A percentile compares a stretch with the other conserved stretches of the same genome.
phyloP scores from a whole-genome alignment of 2,329 filamentous ascomycete genomes.

The Fusarium drepaniforme region DNA sequence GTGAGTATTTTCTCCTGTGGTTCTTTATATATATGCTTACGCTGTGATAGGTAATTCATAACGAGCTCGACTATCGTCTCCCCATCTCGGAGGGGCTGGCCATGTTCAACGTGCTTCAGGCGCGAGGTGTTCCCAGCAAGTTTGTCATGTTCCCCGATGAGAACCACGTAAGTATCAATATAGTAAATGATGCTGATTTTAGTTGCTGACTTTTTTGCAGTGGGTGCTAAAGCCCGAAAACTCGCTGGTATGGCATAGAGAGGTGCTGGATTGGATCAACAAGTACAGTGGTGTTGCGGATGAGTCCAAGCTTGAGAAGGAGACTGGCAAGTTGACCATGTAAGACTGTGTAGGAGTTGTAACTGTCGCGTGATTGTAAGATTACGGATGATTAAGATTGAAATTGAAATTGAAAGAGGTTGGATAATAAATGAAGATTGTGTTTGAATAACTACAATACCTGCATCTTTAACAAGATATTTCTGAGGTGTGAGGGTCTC shows the following conservation, averaged over 20 bases:
- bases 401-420: slow-evolving; percentile 3
- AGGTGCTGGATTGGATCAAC: slow-evolving; percentile 84
- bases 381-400: slow-evolving; percentile 2
- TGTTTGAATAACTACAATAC: neutral
- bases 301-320: slow-evolving; percentile 33
- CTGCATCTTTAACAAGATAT: neutral
- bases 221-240: slow-evolving; percentile 95
- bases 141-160: slow-evolving; percentile 86
- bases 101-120: slow-evolving; percentile 88
- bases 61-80: slow-evolving; percentile 88
- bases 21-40: neutral
- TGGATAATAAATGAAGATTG: neutral
- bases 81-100: slow-evolving; percentile 87
- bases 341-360: neutral
- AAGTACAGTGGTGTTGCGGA: slow-evolving; percentile 65
- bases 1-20: slow-evolving; percentile 56
- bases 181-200: neutral
- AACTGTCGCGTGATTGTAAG: neutral
- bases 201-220: slow-evolving; percentile 48
- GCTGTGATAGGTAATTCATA: slow-evolving; percentile 74
- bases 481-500: neutral
- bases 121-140: slow-evolving; percentile 78
- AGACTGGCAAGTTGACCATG: slow-evolving; percentile 34
- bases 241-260: slow-evolving; percentile 87
- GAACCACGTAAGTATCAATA: slow-evolving; percentile 60